phyloP scores from a whole-genome alignment of 164 flowering plant species.

The Amborella trichopoda region DNA sequence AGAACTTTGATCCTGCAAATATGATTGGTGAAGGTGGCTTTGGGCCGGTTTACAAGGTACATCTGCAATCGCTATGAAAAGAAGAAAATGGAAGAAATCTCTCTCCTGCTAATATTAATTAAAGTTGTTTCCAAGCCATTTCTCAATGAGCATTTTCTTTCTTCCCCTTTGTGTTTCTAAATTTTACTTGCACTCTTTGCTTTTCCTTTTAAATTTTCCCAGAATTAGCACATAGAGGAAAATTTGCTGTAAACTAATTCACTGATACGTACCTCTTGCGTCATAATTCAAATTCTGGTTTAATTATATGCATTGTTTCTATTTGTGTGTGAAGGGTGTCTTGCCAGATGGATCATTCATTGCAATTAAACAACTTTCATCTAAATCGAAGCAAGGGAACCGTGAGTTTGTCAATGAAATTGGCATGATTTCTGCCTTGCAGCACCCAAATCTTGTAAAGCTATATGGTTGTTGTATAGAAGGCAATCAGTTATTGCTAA shows the following conservation, averaged over 20 bases:
- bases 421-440: slow-evolving; percentile 52
- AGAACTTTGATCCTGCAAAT: slow-evolving; percentile 18
- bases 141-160: too few relatives aligned
- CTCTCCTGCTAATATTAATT: too few relatives aligned
- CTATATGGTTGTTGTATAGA: slow-evolving; percentile 47
- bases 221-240: too few relatives aligned
- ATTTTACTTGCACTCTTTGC: too few relatives aligned
- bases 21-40: slow-evolving; percentile 27
- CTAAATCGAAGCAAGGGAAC: slow-evolving; percentile 52
- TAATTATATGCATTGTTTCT: too few relatives aligned
- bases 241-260: too few relatives aligned
- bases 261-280: too few relatives aligned
- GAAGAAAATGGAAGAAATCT: too few relatives aligned
- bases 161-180: too few relatives aligned
- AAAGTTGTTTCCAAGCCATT: too few relatives aligned
- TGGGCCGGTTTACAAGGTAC: slow-evolving; percentile 27
- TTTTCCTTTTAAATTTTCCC: too few relatives aligned
- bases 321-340: slow-evolving; percentile 8
- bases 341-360: slow-evolving; percentile 37
- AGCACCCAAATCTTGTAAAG: slow-evolving; percentile 51
- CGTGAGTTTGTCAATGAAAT: slow-evolving; percentile 62
- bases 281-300: too few relatives aligned
- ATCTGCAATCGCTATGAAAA: not conserved
- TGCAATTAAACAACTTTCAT: slow-evolving; percentile 60
- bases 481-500: slow-evolving; percentile 33